phyloP scores from a whole-genome alignment of 176 grass and related monocot species.

The Juncus inflexus region DNA sequence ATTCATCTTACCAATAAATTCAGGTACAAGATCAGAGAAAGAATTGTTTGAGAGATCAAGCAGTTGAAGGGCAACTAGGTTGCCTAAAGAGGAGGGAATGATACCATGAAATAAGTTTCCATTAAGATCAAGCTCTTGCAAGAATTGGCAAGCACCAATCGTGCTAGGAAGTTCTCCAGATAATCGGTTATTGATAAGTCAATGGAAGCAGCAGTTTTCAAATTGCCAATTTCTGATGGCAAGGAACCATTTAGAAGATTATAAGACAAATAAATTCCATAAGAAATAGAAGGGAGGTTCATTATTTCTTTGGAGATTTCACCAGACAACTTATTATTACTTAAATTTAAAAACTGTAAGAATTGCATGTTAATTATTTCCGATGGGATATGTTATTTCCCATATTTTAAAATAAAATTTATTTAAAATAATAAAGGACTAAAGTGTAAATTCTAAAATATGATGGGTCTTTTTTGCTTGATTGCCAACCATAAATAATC shows the following conservation, averaged over 20 bases:
- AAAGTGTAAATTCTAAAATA: no score
- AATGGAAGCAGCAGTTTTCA: neutral
- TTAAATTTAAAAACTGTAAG: slow-evolving; percentile 27
- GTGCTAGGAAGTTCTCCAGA: slow-evolving; percentile 34
- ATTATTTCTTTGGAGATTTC: slow-evolving; percentile 12
- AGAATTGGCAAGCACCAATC: slow-evolving; percentile 20
- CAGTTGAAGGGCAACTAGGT: slow-evolving; percentile 9
- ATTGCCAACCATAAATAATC: no score
- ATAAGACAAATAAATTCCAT: neutral
- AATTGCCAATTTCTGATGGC: slow-evolving; percentile 1
- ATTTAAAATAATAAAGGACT: no score
- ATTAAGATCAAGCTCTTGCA: slow-evolving; percentile 27
- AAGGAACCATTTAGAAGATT: slow-evolving; percentile 9
- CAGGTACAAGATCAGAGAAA: neutral
- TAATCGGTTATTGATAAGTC: slow-evolving; percentile 21
- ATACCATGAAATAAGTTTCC: slow-evolving; percentile 30
- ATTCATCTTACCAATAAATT: neutral
- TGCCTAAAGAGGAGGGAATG: slow-evolving; percentile 31
- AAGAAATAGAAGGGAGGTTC: neutral
- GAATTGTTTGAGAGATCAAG: slow-evolving; percentile 27
- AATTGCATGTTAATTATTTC: slow-evolving; percentile 26
- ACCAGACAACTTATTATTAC: slow-evolving; percentile 33
- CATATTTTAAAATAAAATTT: no score
- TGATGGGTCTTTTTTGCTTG: no score
- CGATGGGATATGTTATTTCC: slow-evolving; percentile 36